Evolutionary conservation across 768 basidiomycete species (phyloP).

Genomic region (Russula foetens): DNA sequence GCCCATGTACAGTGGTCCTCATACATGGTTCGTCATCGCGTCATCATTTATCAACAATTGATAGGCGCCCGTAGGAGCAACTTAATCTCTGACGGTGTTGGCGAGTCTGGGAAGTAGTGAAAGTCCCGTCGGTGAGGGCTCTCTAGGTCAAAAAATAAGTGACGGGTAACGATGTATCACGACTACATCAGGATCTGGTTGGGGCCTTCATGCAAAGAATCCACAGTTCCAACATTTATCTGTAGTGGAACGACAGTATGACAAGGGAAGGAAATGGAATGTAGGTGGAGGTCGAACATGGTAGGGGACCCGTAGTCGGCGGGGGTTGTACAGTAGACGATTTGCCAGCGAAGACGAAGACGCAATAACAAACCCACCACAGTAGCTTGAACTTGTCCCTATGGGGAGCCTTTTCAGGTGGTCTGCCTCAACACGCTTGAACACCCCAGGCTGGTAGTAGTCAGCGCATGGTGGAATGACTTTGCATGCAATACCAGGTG

Average conservation of each 20-base stretch:
- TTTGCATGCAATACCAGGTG: too few species aligned
- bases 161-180: background rate
- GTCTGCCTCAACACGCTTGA: background rate
- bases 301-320: too few species aligned
- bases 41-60: background rate
- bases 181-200: background rate
- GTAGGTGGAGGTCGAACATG: background rate
- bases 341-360: background rate
- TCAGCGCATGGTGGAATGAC: too few species aligned
- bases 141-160: too few species aligned
- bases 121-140: too few species aligned
- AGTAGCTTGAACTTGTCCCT: background rate
- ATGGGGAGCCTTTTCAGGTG: background rate
- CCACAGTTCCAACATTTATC: background rate
- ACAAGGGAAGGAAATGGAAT: background rate
- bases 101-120: too few species aligned
- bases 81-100: too few species aligned
- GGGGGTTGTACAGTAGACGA: background rate
- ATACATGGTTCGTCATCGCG: background rate
- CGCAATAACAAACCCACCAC: background rate
- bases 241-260: background rate
- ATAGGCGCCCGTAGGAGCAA: too few species aligned
- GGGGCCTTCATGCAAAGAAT: background rate
- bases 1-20: background rate
- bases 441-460: background rate